Conservation (phyloP, 345 rosid species). For the Dovyalis caffra region DNA sequence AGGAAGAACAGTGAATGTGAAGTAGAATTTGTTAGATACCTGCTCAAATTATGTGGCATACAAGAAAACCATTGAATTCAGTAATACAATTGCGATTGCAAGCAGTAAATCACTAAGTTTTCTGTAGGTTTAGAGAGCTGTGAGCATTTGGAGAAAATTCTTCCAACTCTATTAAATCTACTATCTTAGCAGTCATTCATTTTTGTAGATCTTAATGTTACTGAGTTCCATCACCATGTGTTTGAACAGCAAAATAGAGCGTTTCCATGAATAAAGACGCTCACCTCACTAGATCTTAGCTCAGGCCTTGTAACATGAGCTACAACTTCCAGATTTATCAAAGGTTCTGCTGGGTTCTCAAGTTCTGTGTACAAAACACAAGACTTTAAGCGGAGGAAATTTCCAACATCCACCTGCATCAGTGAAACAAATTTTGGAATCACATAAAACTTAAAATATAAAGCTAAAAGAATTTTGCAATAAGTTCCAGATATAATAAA, state of each 20-base stretch:
- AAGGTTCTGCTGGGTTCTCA: constrained; percentile 47
- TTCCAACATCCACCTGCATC: constrained; percentile 78
- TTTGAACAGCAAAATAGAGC: too few relatives aligned
- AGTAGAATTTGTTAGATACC: constrained; percentile 88
- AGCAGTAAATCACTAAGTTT: not conserved
- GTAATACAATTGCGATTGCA: not conserved
- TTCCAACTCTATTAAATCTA: too few relatives aligned
- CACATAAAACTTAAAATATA: not conserved
- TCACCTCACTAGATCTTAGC: constrained; percentile 71
- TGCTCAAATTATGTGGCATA: constrained; percentile 28
- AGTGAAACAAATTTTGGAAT: not conserved
- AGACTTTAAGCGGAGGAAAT: constrained; percentile 83
- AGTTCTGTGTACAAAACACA: constrained; percentile 73
- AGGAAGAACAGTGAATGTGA: constrained; percentile 71
- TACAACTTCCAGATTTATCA: constrained; percentile 72
- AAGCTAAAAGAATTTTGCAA: not conserved
- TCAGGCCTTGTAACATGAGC: constrained; percentile 84
- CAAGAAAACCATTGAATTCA: not conserved
- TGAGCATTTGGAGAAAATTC: not conserved
- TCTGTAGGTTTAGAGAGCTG: too few relatives aligned
- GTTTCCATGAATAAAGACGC: too few relatives aligned
- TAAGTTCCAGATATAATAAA: not conserved
- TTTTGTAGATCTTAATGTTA: too few relatives aligned
- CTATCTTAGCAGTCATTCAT: too few relatives aligned
- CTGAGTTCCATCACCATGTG: too few relatives aligned